Conservation (phyloP, 495 filamentous ascomycete genomes). For the Penicillium canescens region DNA sequence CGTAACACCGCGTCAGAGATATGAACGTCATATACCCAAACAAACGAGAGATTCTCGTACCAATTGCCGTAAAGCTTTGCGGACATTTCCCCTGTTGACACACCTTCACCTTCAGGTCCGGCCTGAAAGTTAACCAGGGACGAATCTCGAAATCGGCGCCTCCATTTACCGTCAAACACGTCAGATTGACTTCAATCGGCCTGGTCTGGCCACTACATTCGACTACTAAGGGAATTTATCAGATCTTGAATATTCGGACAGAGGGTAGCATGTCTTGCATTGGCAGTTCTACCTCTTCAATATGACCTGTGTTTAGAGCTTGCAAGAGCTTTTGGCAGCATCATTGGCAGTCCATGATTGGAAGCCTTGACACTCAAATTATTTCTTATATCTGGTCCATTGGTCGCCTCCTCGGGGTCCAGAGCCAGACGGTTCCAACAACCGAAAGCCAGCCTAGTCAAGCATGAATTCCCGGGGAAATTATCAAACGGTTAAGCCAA, state of each 20-base stretch:
- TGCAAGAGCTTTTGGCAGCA: not conserved
- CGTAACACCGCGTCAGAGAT: slow-evolving; percentile 33
- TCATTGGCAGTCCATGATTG: not conserved
- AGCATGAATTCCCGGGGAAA: slow-evolving; percentile 9
- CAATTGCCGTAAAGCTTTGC: slow-evolving; percentile 18
- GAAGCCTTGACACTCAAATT: not conserved
- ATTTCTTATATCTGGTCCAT: slow-evolving; percentile 3
- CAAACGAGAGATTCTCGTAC: not conserved
- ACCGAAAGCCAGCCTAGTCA: slow-evolving; percentile 12
- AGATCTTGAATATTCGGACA: no score
- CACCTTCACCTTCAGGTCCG: not conserved
- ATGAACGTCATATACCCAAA: slow-evolving; percentile 1
- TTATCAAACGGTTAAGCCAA: slow-evolving; percentile 15
- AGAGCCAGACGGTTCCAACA: slow-evolving; percentile 21
- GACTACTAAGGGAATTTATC: not conserved
- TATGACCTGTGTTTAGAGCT: no score
- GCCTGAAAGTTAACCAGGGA: slow-evolving; percentile 17
- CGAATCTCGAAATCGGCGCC: slow-evolving; percentile 10
- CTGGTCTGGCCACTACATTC: slow-evolving; percentile 17
- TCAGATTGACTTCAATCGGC: slow-evolving; percentile 25
- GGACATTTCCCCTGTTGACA: slow-evolving; percentile 9
- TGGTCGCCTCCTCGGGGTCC: slow-evolving; percentile 8
- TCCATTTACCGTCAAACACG: slow-evolving; percentile 17
- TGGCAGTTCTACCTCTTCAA: no score
- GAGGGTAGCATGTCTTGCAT: no score